phyloP scores from a whole-genome alignment of 2,329 filamentous ascomycete species.

The Stachybotrys chartarum region DNA sequence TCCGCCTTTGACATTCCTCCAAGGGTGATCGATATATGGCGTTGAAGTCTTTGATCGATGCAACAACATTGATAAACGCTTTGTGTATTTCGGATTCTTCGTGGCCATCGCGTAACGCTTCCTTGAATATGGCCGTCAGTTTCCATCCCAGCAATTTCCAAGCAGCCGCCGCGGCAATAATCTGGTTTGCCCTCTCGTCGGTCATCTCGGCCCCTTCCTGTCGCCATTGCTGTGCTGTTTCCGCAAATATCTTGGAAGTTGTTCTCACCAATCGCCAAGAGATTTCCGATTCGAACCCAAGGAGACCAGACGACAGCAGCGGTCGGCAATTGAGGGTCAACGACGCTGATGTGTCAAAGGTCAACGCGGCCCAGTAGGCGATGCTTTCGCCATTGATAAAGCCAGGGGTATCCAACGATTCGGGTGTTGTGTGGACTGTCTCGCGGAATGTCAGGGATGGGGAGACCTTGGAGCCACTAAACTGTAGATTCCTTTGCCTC shows the following conservation, averaged over 20 bases:
- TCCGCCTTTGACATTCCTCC: conserved; percentile 20
- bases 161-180: conserved; percentile 16
- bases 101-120: conserved; percentile 21
- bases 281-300: conserved; percentile 21
- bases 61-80: conserved; percentile 14
- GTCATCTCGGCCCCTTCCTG: conserved; percentile 17
- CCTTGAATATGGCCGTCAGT: conserved; percentile 21
- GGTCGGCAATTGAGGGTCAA: conserved; percentile 32
- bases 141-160: conserved; percentile 26
- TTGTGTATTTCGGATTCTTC: conserved; percentile 20
- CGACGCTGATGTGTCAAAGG: conserved; percentile 32
- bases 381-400: conserved; percentile 30
- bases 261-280: conserved; percentile 20
- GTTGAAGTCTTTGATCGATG: conserved; percentile 19
- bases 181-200: conserved; percentile 22
- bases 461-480: conserved; percentile 31
- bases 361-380: conserved; percentile 33
- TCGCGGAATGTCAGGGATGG: conserved; percentile 11
- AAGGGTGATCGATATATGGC: conserved; percentile 17
- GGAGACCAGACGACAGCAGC: conserved; percentile 29
- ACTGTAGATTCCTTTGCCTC: conserved; percentile 29
- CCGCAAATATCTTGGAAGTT: conserved; percentile 19
- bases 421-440: conserved; percentile 14
- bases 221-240: conserved; percentile 16
- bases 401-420: conserved; percentile 18